Evolutionary conservation across 768 basidiomycete species (phyloP).

Genomic region (Boletus rubescentipes): DNA sequence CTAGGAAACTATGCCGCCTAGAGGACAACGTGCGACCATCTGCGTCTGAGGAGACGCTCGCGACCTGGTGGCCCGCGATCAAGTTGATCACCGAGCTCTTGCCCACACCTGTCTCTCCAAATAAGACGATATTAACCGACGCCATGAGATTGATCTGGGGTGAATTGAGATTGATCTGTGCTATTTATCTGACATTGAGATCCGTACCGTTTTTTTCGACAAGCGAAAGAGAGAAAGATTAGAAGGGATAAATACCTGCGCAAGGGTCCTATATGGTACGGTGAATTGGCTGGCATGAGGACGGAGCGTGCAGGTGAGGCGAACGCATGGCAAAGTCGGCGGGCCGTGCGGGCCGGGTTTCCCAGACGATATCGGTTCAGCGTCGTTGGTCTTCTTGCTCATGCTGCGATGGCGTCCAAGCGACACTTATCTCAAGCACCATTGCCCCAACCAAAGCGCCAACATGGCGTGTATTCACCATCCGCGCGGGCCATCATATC

Average conservation of each 20-base stretch:
- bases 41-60: slow-evolving; percentile 22
- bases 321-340: not conserved
- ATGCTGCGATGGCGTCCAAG: slow-evolving; percentile 45
- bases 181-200: not conserved
- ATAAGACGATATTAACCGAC: slow-evolving; percentile 39
- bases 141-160: slow-evolving; percentile 9
- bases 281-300: not conserved
- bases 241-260: slow-evolving; percentile 4
- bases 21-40: slow-evolving; percentile 36
- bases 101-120: slow-evolving; percentile 40
- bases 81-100: slow-evolving; percentile 34
- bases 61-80: slow-evolving; percentile 23
- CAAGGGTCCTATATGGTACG: not conserved
- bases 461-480: slow-evolving; percentile 31
- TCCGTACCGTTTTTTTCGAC: slow-evolving; percentile 6
- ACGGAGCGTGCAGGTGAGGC: not conserved
- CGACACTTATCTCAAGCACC: slow-evolving; percentile 46
- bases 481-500: slow-evolving; percentile 18
- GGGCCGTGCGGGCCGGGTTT: slow-evolving; percentile 16
- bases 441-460: slow-evolving; percentile 60
- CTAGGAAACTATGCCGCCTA: slow-evolving; percentile 22
- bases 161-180: not conserved
- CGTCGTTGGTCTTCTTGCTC: not conserved
- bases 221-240: not conserved
- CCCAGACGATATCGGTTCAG: not conserved